phyloP scores from a whole-genome alignment of 2,329 filamentous ascomycete species.

The Elsinoe batatas region DNA sequence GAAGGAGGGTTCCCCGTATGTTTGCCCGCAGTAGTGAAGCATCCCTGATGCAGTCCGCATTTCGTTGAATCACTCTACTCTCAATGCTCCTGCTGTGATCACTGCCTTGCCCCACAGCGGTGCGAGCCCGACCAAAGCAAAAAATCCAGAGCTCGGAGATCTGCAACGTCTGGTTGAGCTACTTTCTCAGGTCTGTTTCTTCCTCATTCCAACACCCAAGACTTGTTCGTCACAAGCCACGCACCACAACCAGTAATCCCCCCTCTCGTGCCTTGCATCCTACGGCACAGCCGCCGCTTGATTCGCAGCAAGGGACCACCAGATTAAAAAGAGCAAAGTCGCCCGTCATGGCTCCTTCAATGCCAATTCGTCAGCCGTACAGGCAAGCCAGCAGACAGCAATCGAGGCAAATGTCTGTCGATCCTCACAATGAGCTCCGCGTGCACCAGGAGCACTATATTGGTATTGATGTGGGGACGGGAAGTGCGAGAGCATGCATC shows the following conservation, averaged over 20 bases:
- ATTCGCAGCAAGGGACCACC: neutral
- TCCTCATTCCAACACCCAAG: neutral
- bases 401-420: conserved; percentile 39
- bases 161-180: conserved; percentile 8
- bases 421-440: conserved; percentile 47
- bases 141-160: conserved; percentile 1
- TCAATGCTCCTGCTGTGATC: conserved; percentile 4
- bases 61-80: conserved; percentile 10
- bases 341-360: conserved; percentile 15
- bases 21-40: neutral
- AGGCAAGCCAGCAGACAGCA: conserved; percentile 28
- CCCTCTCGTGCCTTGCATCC: conserved; percentile 1
- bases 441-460: conserved; percentile 55
- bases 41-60: neutral
- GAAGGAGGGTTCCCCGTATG: conserved; percentile 1
- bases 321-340: neutral
- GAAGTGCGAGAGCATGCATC: conserved; percentile 88
- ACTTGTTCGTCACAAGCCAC: conserved; percentile 4
- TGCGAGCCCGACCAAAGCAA: conserved; percentile 7
- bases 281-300: neutral
- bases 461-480: conserved; percentile 93
- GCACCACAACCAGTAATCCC: neutral
- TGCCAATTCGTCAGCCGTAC: conserved; percentile 21
- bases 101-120: conserved; percentile 5
- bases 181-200: neutral